phyloP scores from a whole-genome alignment of 257 asterid genomes.

The Forsythia suspensa region DNA sequence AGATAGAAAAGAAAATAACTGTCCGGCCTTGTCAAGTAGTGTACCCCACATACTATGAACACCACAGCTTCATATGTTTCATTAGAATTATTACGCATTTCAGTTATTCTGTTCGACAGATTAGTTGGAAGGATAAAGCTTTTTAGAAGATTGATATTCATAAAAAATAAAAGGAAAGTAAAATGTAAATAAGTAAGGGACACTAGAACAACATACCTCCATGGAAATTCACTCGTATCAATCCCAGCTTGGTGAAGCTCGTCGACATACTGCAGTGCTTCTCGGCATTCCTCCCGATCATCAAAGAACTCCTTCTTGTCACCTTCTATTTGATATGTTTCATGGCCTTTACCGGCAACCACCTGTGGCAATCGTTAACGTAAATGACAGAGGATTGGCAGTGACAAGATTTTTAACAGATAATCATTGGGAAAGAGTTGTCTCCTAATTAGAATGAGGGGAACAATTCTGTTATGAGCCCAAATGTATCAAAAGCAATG shows the following conservation, averaged over 20 bases:
- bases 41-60: background rate
- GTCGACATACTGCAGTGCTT: conserved; percentile 93
- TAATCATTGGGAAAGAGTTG: background rate
- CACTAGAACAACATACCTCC: conserved; percentile 55
- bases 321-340: conserved; percentile 76
- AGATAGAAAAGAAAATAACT: too few species aligned
- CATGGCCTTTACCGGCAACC: conserved; percentile 97
- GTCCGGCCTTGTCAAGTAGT: background rate
- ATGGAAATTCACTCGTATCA: conserved; percentile 96
- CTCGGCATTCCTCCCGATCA: conserved; percentile 95
- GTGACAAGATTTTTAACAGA: background rate
- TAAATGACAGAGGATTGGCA: background rate
- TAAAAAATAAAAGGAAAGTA: background rate
- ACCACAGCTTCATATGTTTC: background rate
- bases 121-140: too few species aligned
- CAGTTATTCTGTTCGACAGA: background rate
- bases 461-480: too few species aligned
- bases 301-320: conserved; percentile 89
- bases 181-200: background rate
- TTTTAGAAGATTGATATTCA: background rate
- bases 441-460: too few species aligned
- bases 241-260: conserved; percentile 99
- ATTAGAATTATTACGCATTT: background rate
- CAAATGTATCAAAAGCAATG: too few species aligned
- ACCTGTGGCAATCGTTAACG: conserved; percentile 45